phyloP scores from a whole-genome alignment of 495 filamentous ascomycete genomes.

The Chaetomium fimeti region DNA sequence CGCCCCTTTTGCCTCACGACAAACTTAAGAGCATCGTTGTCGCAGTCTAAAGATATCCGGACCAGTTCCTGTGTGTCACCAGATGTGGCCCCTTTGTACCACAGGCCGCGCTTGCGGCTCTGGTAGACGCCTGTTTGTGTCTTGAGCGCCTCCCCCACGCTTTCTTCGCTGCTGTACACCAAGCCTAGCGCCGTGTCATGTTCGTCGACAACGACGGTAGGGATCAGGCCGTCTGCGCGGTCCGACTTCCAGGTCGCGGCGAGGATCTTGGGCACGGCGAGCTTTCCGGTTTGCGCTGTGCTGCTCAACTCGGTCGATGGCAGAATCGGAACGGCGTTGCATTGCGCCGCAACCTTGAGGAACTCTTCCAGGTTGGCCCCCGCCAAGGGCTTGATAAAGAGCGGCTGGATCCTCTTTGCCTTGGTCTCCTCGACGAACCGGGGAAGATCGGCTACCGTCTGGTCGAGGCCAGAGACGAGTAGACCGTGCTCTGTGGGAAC shows the following conservation, averaged over 20 bases:
- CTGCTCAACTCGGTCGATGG: conserved; percentile 68
- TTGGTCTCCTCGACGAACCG: conserved; percentile 48
- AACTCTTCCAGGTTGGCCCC: conserved; percentile 51
- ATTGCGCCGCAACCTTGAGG: conserved; percentile 52
- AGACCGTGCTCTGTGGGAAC: conserved; percentile 41
- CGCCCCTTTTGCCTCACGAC: conserved; percentile 84
- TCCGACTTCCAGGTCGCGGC: conserved; percentile 72
- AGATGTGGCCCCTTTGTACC: conserved; percentile 94
- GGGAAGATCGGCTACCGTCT: conserved; percentile 37
- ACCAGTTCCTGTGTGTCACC: conserved; percentile 90
- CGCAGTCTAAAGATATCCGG: conserved; percentile 82
- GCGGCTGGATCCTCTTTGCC: conserved; percentile 43
- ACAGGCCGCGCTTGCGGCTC: conserved; percentile 88
- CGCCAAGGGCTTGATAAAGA: conserved; percentile 47
- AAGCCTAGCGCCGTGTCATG: conserved; percentile 79
- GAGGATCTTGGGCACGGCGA: conserved; percentile 68
- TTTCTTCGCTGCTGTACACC: conserved; percentile 91
- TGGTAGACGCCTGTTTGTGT: conserved; percentile 94
- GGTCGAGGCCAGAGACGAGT: conserved; percentile 49
- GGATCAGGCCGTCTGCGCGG: conserved; percentile 75
- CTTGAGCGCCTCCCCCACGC: conserved; percentile 77
- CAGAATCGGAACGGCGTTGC: conserved; percentile 74
- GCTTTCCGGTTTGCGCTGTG: conserved; percentile 53
- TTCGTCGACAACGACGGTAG: conserved; percentile 88
- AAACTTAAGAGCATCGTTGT: conserved; percentile 87